Evolutionary conservation across 106 monocot species (phyloP).

Genomic region (Dioscorea zingiberensis): DNA sequence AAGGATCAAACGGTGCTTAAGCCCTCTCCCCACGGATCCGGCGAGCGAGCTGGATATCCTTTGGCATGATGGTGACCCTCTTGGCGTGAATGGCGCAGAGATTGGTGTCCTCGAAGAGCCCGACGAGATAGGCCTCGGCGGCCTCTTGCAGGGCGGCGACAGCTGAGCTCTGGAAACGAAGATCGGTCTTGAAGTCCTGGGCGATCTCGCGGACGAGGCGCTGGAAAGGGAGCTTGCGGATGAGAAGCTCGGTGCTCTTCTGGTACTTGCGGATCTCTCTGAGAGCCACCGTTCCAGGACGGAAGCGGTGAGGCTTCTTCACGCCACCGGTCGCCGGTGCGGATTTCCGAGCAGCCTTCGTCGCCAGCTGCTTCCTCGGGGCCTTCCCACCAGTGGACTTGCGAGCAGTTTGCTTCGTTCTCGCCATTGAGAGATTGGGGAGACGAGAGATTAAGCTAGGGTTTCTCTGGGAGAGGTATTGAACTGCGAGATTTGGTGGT

Average conservation of each 20-base stretch:
- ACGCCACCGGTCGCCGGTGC: conserved; percentile 7
- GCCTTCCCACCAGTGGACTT: conserved; percentile 12
- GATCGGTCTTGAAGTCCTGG: conserved; percentile 12
- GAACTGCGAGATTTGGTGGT: background rate
- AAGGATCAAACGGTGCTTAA: background rate
- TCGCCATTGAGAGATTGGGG: background rate
- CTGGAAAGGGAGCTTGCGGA: conserved; percentile 10
- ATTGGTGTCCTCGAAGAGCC: conserved; percentile 5
- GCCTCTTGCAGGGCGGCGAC: conserved; percentile 6
- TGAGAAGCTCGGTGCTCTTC: conserved; percentile 12
- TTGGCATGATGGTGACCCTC: conserved; percentile 14
- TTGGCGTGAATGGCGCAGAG: conserved; percentile 10
- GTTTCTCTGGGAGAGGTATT: background rate
- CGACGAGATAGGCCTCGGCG: conserved; percentile 8
- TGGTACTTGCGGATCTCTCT: conserved; percentile 11
- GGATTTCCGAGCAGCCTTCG: conserved; percentile 11
- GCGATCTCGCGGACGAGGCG: conserved; percentile 11
- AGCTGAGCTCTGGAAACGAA: conserved; percentile 11
- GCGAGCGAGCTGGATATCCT: conserved; percentile 11
- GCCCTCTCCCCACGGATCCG: conserved; percentile 11
- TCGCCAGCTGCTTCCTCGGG: conserved; percentile 8
- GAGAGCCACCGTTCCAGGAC: conserved; percentile 4
- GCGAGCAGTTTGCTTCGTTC: conserved; percentile 7
- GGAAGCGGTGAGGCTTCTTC: conserved; percentile 11
- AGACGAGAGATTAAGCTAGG: background rate